Base-by-base conservation (phyloP, 805 yeast genomes). In the Tetrapisispora pingtungensis region DNA sequence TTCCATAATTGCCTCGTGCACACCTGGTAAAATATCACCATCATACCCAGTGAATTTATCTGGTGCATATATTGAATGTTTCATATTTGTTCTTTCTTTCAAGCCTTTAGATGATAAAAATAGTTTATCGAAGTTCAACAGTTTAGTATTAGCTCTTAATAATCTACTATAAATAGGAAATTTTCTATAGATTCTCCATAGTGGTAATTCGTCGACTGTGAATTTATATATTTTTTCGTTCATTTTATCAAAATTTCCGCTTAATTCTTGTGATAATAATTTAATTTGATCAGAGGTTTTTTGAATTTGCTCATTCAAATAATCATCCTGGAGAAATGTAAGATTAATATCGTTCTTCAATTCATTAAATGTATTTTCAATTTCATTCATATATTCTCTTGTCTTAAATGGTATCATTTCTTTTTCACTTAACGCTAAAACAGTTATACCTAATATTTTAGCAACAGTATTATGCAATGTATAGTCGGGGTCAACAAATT, bases 141-240 rank as follows among this genome's bases (percentile, higher is more conserved):
- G 56, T 52, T 74, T 76, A 43, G 67, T 65, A 50, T 81, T 80
- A 6, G 75, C 64, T 26, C 74, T 58, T 45, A 80, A 74, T 45
- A 81, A 67, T 44, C 73, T 72, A 14, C 81, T 72, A 41, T 78
- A 80, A 4, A 79, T 68, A 41, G 66, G 71, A 32, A 84, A 56
- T 60, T 86, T 86, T 50, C 70, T 73, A 50, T 69, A 72, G 42
- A 73, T 65, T 49, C 73, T 69, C 66, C 81, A 86, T 88, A 95
- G 83, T 1, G 96, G 88, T 53, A 75, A 82, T 53, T 86, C 97
- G 36, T 71, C 65, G 1, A 70, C 62, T 44, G 80, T 74, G 30
- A 73, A 69, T 1, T 65, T 62, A 49, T 77, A 78, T 24, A 85
- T 67, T 1, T 67, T 58, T 3, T 55, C 54, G 17, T 73, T 70